Evolutionary conservation across 2,329 filamentous ascomycete species (phyloP).

Genomic region (Colletotrichum sansevieriae): DNA sequence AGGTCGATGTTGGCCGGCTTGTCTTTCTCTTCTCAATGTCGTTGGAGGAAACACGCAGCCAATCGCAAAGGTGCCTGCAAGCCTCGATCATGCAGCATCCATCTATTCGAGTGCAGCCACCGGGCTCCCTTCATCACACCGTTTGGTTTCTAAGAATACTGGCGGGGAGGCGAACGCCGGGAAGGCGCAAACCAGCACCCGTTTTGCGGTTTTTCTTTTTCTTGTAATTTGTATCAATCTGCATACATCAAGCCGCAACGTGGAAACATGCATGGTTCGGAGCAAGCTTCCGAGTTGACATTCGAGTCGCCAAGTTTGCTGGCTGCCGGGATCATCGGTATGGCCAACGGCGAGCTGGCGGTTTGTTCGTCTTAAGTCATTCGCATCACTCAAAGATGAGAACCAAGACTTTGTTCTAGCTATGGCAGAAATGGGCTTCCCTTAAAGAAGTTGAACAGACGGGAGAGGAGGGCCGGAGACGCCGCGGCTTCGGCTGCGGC

Average conservation of each 20-base stretch:
- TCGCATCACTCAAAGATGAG: neutral
- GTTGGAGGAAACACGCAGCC: neutral
- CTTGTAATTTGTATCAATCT: neutral
- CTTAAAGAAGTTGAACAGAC: neutral
- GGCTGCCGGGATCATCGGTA: conserved; percentile 1
- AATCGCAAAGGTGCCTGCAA: neutral
- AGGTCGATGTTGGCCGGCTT: neutral
- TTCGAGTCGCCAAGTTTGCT: conserved; percentile 5
- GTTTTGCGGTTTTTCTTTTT: neutral
- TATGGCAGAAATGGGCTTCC: neutral
- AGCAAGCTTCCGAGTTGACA: conserved; percentile 16
- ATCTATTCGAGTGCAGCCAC: conserved; percentile 3
- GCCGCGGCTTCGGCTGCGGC: conserved; percentile 21
- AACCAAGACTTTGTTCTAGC: neutral
- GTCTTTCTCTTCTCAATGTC: neutral
- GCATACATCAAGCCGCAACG: neutral
- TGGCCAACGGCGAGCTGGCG: neutral
- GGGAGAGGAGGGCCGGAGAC: conserved; percentile 3
- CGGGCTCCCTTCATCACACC: neutral
- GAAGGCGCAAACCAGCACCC: neutral
- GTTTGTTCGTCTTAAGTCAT: neutral
- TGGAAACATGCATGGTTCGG: conserved; percentile 25
- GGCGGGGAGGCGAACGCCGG: neutral
- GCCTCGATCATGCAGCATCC: neutral
- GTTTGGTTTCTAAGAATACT: conserved; percentile 14